These are phyloP conservation scores for Cladosporium austrohemisphaericum DNA, from an alignment of 2,329 filamentous ascomycete genomes.

Conservation along the genomic window DNA sequence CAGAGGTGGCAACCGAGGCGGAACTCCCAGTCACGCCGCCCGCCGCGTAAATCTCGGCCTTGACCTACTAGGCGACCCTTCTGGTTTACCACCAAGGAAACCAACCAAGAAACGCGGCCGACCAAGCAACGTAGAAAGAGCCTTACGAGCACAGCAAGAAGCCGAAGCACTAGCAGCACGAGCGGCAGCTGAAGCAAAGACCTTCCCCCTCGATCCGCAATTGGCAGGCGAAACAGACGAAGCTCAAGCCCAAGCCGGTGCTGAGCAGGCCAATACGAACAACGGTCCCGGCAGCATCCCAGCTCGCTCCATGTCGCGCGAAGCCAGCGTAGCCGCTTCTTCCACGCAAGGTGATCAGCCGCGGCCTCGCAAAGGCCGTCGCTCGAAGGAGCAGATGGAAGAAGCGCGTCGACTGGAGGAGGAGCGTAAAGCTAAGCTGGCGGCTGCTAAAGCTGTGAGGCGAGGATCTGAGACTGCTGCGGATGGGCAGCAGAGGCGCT, in stretches of 20 bases:
- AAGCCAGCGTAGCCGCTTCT: neutral
- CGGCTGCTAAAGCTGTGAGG: neutral
- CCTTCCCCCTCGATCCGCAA: neutral
- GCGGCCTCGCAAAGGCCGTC: conserved; percentile 5
- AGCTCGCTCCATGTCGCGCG: too few relatives aligned
- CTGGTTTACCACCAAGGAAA: neutral
- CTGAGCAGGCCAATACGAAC: neutral
- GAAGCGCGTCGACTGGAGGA: conserved; percentile 7
- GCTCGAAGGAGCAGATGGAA: conserved; percentile 7
- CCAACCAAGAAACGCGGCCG: conserved; percentile 6
- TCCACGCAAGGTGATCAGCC: neutral
- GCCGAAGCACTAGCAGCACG: neutral
- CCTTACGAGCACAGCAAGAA: neutral
- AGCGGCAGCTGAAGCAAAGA: neutral
- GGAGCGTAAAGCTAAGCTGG: neutral
- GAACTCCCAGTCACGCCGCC: conserved; percentile 1
- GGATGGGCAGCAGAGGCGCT: neutral
- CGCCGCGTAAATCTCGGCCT: conserved; percentile 8
- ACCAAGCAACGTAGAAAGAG: conserved; percentile 7
- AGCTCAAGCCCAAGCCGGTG: too few relatives aligned
- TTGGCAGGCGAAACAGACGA: too few relatives aligned
- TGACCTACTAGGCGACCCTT: neutral
- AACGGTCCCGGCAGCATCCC: neutral
- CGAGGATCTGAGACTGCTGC: neutral
- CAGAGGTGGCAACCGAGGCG: conserved; percentile 1